A percentile compares a stretch with the other conserved stretches of the same genome.
Conservation (phyloP, 2,329 filamentous ascomycete species). For the Fusarium sp. region DNA sequence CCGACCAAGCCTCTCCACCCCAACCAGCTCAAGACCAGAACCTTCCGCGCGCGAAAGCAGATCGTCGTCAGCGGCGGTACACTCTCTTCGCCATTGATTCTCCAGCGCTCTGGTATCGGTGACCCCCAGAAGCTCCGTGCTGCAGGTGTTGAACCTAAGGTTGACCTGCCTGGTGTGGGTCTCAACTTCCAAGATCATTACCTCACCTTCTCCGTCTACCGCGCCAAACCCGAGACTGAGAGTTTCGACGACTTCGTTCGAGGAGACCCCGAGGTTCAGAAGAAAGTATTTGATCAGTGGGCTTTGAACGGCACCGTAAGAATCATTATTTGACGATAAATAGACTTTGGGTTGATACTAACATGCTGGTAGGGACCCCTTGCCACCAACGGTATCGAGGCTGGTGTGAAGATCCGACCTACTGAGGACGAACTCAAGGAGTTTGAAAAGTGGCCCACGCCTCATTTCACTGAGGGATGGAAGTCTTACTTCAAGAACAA, state of each 20-base stretch:
- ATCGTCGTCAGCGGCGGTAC: slow-evolving; percentile 80
- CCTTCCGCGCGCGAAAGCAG: slow-evolving; percentile 77
- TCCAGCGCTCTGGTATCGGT: slow-evolving; percentile 79
- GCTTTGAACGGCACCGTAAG: neutral
- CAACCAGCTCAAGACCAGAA: slow-evolving; percentile 60
- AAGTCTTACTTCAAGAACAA: slow-evolving; percentile 86
- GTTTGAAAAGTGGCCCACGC: slow-evolving; percentile 79
- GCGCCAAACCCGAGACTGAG: slow-evolving; percentile 79
- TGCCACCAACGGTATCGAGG: slow-evolving; percentile 82
- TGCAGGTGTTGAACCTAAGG: slow-evolving; percentile 74
- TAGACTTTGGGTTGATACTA: no score
- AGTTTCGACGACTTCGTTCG: slow-evolving; percentile 84
- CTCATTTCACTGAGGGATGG: slow-evolving; percentile 80
- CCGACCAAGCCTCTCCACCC: slow-evolving; percentile 75
- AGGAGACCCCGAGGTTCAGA: slow-evolving; percentile 78
- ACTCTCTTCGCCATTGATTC: slow-evolving; percentile 77
- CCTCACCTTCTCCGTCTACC: slow-evolving; percentile 75
- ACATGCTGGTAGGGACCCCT: slow-evolving; percentile 64
- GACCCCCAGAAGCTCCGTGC: slow-evolving; percentile 77
- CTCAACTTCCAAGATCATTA: slow-evolving; percentile 84
- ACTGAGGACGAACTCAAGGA: slow-evolving; percentile 73
- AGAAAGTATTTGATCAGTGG: slow-evolving; percentile 44
- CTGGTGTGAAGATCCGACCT: slow-evolving; percentile 81
- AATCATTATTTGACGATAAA: no score
- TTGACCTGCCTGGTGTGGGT: slow-evolving; percentile 78